Percentiles rank a stretch among this genome's conserved stretches.
phyloP scores from a whole-genome alignment of 805 yeast genomes.

The Starmera quercuum region DNA sequence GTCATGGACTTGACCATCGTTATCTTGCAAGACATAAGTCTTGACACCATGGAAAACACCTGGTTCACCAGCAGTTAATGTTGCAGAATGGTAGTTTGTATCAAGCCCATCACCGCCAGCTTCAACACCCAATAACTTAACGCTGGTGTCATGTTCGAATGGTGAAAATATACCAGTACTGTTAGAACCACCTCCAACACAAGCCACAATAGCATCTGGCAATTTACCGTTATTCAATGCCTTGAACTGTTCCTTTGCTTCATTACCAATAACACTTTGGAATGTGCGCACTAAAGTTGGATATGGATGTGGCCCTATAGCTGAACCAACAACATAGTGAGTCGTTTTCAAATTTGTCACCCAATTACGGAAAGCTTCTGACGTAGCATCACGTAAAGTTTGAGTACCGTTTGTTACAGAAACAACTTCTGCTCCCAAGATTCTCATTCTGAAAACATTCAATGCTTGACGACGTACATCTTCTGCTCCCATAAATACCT shows the following conservation, averaged over 20 bases:
- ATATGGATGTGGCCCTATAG: slow-evolving; percentile 99
- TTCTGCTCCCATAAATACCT: slow-evolving; percentile 98
- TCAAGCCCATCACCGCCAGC: slow-evolving; percentile 98
- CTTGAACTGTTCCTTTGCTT: slow-evolving; percentile 86
- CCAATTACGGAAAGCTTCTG: slow-evolving; percentile 96
- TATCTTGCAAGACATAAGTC: slow-evolving; percentile 85
- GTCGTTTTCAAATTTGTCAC: slow-evolving; percentile 80
- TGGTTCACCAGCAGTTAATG: slow-evolving; percentile 87
- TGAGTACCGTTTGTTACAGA: slow-evolving; percentile 92
- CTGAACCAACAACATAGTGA: slow-evolving; percentile 95
- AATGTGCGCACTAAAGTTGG: slow-evolving; percentile 97
- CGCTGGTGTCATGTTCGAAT: slow-evolving; percentile 73
- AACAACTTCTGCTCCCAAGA: slow-evolving; percentile 91
- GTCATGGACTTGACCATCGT: slow-evolving; percentile 94
- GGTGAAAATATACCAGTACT: slow-evolving; percentile 95
- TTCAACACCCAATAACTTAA: slow-evolving; percentile 86
- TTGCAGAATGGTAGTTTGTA: slow-evolving; percentile 87
- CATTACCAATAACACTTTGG: slow-evolving; percentile 95
- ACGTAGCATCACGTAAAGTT: slow-evolving; percentile 95
- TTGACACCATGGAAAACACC: slow-evolving; percentile 99
- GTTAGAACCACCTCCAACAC: slow-evolving; percentile 99
- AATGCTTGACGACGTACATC: slow-evolving; percentile 98
- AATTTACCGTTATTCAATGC: slow-evolving; percentile 71
- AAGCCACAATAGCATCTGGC: slow-evolving; percentile 93
- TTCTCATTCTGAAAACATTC: slow-evolving; percentile 95